Base-by-base conservation (phyloP, 2,329 filamentous ascomycete genomes). In the Bipolaris cookei region DNA sequence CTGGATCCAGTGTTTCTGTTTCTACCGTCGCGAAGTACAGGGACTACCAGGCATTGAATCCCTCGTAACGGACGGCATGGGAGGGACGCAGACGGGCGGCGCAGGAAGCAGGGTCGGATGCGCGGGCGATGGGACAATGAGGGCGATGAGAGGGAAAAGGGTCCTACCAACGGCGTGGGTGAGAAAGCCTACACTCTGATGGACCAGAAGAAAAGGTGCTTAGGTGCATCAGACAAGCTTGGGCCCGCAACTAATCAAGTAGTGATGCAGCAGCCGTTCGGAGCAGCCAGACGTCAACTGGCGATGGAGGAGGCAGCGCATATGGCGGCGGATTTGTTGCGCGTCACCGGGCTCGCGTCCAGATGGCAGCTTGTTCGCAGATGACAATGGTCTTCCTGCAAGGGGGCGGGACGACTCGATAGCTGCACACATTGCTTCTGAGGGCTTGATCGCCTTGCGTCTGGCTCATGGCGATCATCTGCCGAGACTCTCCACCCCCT, bases 131-230 rank as follows among this genome's bases (percentile, higher is more conserved):
- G 47, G 54, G 54, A 38, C 43, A 58, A 56, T 41, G 65, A 65
- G 49, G 53, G 59, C 62, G 50, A 61, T 37, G 59, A 55, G 43
- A 58, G 32, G 58, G 57, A 43, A 39, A 21, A 37, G 47, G 39
- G 51, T 54, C 38, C 54, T 58, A 61, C 52, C 51, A 43, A 59
- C 53, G 56, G 61, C 54, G 62, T 57, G 55, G 59, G 43, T 50
- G 54, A 56, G 44, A 49, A 57, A 47, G 58, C 44, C 44, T 50
- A 39, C 39, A 43, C 37, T 13, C 16, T 23, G 39, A 21, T 38
- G 59, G 59, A 61, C 42, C 63, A 55, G 62, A 62, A 62, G 66
- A 69, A 69, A 68, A 62, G 62, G 65, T 66, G 59, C 8, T 57
- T 57, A 57, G 54, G 50, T 57, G 54, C 61, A 68, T 50, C 45